Conservation (phyloP, 1,284 basidiomycete genomes). For the Cystobasidium slooffiae region DNA sequence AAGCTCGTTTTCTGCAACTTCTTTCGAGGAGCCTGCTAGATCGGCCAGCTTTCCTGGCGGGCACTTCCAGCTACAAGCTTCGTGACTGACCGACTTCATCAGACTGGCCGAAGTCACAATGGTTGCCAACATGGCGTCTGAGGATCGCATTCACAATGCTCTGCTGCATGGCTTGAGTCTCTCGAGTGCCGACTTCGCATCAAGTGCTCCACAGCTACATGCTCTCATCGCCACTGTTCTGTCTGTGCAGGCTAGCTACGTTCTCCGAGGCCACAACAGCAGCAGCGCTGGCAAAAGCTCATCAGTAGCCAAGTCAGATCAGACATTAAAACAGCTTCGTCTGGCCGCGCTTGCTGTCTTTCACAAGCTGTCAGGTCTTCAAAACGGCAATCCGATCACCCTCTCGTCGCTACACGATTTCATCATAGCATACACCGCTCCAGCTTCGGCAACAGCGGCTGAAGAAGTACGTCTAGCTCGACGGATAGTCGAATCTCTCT, state of each 20-base stretch:
- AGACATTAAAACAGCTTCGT: background rate
- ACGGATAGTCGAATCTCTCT: conserved; percentile 8
- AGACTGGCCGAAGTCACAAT: background rate
- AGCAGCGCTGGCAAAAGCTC: background rate
- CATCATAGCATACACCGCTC: conserved; percentile 20
- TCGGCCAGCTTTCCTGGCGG: no score
- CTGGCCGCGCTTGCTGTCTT: conserved; percentile 24
- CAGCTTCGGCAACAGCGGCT: background rate
- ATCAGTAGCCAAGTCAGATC: background rate
- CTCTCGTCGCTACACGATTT: conserved; percentile 26
- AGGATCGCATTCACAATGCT: background rate
- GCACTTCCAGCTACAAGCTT: no score
- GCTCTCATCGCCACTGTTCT: background rate
- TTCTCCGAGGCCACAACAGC: background rate
- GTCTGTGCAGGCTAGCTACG: background rate
- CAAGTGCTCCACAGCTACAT: background rate
- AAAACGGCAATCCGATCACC: conserved; percentile 21
- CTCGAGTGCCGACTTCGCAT: background rate
- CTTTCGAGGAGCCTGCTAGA: no score
- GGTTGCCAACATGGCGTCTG: background rate
- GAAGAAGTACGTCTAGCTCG: conserved; percentile 17
- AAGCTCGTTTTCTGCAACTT: no score
- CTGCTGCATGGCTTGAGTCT: conserved; percentile 1
- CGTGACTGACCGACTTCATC: no score
- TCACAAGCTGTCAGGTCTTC: conserved; percentile 17